These are phyloP conservation scores for Ochetophila trinervis DNA, from an alignment of 306 rosid genomes.

Conservation along the genomic window DNA sequence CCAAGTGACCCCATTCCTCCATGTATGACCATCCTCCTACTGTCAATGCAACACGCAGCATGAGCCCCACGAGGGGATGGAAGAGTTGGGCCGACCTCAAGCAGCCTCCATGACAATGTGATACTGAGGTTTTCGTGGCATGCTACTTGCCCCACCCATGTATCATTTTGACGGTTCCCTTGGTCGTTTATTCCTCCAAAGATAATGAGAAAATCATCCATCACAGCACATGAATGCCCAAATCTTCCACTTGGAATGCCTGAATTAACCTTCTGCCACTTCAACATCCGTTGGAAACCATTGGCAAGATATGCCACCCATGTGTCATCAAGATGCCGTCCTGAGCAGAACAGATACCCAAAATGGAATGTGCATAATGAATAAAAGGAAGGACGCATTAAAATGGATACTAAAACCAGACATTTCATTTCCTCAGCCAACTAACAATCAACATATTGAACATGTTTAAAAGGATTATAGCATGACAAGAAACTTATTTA, in stretches of 20 bases:
- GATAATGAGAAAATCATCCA: constrained; percentile 66
- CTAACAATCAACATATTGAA: background rate
- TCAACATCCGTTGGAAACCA: constrained; percentile 44
- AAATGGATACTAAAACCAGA: background rate
- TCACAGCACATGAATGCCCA: constrained; percentile 73
- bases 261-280: constrained; percentile 73
- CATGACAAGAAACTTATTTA: background rate
- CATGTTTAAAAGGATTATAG: background rate
- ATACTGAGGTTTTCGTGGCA: constrained; percentile 40
- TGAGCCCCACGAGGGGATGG: constrained; percentile 91
- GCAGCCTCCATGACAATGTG: constrained; percentile 68
- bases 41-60: constrained; percentile 67
- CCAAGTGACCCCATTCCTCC: constrained; percentile 81
- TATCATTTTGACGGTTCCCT: constrained; percentile 86
- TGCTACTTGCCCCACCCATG: constrained; percentile 77
- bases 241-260: constrained; percentile 93
- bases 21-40: constrained; percentile 71
- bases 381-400: constrained; percentile 1
- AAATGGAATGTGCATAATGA: constrained; percentile 10
- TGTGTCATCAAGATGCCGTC: constrained; percentile 91
- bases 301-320: constrained; percentile 77
- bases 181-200: constrained; percentile 90
- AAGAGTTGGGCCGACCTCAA: constrained; percentile 50
- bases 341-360: constrained; percentile 34
- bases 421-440: background rate